Conservation (phyloP, 2,329 filamentous ascomycete species). For the Myriosclerotinia duriaeana region DNA sequence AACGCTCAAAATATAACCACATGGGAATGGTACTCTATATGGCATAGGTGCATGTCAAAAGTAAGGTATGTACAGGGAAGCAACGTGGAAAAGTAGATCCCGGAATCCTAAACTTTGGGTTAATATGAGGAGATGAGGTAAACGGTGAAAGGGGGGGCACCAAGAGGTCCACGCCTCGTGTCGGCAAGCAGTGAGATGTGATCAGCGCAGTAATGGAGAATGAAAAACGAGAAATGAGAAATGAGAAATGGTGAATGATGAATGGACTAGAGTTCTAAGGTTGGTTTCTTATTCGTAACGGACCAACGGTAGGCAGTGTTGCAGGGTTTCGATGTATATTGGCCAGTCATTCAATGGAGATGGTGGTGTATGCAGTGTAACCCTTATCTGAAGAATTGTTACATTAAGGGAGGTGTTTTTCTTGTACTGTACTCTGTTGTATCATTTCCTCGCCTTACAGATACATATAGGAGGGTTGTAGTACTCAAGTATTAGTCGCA, state of each 20-base stretch:
- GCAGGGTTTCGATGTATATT: background rate
- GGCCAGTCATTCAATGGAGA: background rate
- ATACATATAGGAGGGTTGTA: conserved; percentile 1
- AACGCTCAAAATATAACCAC: conserved; percentile 13
- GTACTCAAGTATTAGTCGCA: background rate
- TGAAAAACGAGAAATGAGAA: background rate
- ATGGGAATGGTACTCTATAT: conserved; percentile 15
- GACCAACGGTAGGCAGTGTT: background rate
- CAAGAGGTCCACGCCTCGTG: conserved; percentile 2
- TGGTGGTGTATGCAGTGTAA: conserved; percentile 4
- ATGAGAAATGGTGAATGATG: too few relatives aligned
- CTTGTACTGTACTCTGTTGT: background rate
- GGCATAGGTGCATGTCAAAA: background rate
- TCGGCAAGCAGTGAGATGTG: conserved; percentile 2
- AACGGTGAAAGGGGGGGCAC: conserved; percentile 14
- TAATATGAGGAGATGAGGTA: background rate
- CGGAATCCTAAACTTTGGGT: conserved; percentile 13
- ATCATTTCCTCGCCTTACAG: conserved; percentile 4
- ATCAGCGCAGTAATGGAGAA: background rate
- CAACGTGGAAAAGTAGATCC: conserved; percentile 22
- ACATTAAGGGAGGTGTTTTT: conserved; percentile 8
- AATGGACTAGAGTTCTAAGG: conserved; percentile 5
- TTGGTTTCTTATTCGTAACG: background rate
- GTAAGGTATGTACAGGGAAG: conserved; percentile 18
- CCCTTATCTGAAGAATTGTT: background rate